A percentile compares a stretch with the other conserved stretches of the same genome.
These are phyloP conservation scores for Phyllosticta citribraziliensis DNA, from an alignment of 2,329 filamentous ascomycete species.

Conservation along the genomic window DNA sequence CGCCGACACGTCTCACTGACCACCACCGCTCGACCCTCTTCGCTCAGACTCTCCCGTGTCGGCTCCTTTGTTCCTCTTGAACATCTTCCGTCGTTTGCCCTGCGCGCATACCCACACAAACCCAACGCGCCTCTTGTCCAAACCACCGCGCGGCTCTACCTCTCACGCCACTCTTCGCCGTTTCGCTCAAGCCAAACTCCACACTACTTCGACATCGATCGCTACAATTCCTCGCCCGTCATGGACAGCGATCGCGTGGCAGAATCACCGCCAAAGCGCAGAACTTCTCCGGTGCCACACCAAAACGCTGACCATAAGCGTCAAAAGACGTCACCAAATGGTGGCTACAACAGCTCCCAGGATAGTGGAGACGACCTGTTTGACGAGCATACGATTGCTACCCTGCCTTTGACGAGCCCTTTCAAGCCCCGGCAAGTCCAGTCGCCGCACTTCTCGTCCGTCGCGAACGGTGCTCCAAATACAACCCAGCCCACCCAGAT, in stretches of 20 bases:
- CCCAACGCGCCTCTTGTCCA: too few species aligned
- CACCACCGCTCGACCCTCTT: neutral
- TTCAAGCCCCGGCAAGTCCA: neutral
- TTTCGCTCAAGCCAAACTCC: neutral
- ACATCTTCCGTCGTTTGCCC: neutral
- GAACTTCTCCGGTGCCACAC: neutral
- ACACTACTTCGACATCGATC: neutral
- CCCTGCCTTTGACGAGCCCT: constrained; percentile 18
- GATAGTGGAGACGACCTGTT: constrained; percentile 40
- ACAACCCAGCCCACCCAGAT: constrained; percentile 53
- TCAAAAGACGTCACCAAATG: neutral
- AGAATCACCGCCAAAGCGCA: neutral
- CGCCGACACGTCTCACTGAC: neutral
- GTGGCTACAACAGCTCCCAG: constrained; percentile 23
- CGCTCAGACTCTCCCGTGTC: neutral
- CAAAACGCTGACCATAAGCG: neutral
- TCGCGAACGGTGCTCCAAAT: neutral
- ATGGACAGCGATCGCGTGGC: constrained; percentile 2
- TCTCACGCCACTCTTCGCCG: neutral
- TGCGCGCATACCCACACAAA: neutral
- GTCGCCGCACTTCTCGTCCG: neutral
- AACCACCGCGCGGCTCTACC: too few species aligned
- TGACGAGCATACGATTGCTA: constrained; percentile 42
- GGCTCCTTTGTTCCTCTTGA: neutral
- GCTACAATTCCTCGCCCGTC: neutral